Evolutionary conservation across 177 flowering plant genomes (phyloP), one percentile per base, ranked within the genome.

Genomic region (Vitis hybrid): DNA sequence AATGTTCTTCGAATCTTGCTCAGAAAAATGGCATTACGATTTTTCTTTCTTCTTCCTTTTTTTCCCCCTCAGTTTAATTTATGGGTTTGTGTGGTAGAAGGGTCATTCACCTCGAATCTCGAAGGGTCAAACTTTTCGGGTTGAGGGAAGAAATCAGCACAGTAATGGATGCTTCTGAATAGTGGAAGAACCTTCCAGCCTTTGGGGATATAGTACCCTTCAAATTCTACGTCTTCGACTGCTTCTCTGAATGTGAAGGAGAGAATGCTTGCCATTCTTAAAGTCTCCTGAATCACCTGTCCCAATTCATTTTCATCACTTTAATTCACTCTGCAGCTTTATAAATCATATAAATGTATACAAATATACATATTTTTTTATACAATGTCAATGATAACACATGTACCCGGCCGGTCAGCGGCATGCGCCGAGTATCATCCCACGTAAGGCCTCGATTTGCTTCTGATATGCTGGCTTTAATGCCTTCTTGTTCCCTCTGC

Each of bases 111-210:
- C 92, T 94, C 93, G 61, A 94, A 94, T 82, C 98, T 88, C 12
- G 97, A 90, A 69, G 97, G 98, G 70, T 94, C 92, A 64, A 94
- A 94, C 63, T 83, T 94, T 14, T 89, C 83, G 10, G 97, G 98
- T 0, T 89, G 80, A 45, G 94, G 88, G 81, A 86, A 94, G 80
- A 85, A 83, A 49, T 92, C 86, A 7, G 87, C 74, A 67, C 69
- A 81, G 70, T 91, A 92, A 75, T 94, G 98, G 73, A 94, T 90
- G 85, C 67, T 87, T 78, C 98, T 81, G 75, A 94, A 92, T 67
- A 94, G 92, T 3, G 98, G 98, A 58, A 94, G 90, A 70, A 94
- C 97, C 77, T 94, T 94, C 98, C 98, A 94, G 13, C 98, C 98
- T 76, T 79, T 90, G 0, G 97, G 98, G 61, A 94, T 92, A 3